phyloP scores from a whole-genome alignment of 495 filamentous ascomycete species.

The Elasticomyces elasticus region DNA sequence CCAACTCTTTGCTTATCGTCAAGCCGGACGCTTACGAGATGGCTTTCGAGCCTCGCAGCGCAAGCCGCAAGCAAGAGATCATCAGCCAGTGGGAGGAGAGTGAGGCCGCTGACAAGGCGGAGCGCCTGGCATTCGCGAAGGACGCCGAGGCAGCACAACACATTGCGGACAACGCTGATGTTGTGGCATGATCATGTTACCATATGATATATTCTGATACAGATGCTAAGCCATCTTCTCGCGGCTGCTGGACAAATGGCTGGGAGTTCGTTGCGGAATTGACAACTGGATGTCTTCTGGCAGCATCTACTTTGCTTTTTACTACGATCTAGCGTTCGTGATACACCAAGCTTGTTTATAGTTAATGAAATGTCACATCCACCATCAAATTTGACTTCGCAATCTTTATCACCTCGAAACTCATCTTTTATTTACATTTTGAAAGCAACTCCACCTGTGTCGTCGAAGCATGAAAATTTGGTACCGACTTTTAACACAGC shows the following conservation, averaged over 20 bases:
- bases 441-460: too few relatives aligned
- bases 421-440: too few relatives aligned
- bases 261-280: too few relatives aligned
- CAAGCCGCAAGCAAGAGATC: slow-evolving; percentile 15
- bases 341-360: background rate
- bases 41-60: slow-evolving; percentile 28
- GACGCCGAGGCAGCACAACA: slow-evolving; percentile 8
- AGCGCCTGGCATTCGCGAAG: slow-evolving; percentile 19
- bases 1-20: slow-evolving; percentile 30
- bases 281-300: background rate
- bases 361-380: background rate
- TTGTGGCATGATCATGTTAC: background rate
- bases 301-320: background rate
- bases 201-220: background rate
- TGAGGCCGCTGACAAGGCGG: slow-evolving; percentile 18
- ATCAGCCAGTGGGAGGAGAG: slow-evolving; percentile 23
- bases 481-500: too few relatives aligned
- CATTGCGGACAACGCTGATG: background rate
- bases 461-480: too few relatives aligned
- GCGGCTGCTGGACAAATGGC: too few relatives aligned
- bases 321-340: background rate
- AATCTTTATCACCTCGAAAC: too few relatives aligned
- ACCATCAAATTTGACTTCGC: background rate
- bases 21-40: slow-evolving; percentile 32
- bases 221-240: too few relatives aligned